Conservation (phyloP, 2,329 filamentous ascomycete species). For the Dothiorella sarmentorum region DNA sequence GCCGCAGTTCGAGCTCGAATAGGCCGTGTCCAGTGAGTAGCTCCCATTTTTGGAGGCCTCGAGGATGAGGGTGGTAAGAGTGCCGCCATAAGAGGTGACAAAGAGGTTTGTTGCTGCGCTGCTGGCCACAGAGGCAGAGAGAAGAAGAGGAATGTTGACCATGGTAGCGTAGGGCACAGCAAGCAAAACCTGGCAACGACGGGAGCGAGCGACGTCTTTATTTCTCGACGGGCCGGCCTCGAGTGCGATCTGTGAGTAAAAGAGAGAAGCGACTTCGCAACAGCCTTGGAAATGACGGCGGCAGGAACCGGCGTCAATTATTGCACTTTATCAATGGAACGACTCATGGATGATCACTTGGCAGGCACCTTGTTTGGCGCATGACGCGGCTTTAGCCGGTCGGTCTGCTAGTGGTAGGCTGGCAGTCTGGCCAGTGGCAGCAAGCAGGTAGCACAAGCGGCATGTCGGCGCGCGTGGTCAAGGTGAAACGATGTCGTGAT, state of each 20-base stretch:
- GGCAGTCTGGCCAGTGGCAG: too few species aligned
- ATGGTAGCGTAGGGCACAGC: background rate
- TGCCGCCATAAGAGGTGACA: conserved; percentile 45
- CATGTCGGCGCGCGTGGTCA: background rate
- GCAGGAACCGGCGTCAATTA: conserved; percentile 3
- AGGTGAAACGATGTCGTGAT: background rate
- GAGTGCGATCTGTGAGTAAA: background rate
- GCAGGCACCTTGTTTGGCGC: background rate
- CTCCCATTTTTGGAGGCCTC: conserved; percentile 35
- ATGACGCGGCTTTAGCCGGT: conserved; percentile 10
- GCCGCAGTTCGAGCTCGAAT: conserved; percentile 27
- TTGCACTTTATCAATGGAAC: too few species aligned
- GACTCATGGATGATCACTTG: background rate
- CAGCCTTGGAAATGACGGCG: background rate
- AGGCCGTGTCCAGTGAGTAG: conserved; percentile 40
- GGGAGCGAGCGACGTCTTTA: background rate
- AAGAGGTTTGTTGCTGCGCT: conserved; percentile 35
- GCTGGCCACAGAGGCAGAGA: background rate
- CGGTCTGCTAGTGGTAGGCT: background rate
- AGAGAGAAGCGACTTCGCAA: conserved; percentile 5
- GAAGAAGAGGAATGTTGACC: conserved; percentile 8
- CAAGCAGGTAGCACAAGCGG: background rate
- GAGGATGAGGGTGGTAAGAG: conserved; percentile 41
- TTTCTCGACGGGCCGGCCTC: background rate
- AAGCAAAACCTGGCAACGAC: background rate